Conservation (phyloP, 129 eudicot species). For the Centrapalus pauciflorus region DNA sequence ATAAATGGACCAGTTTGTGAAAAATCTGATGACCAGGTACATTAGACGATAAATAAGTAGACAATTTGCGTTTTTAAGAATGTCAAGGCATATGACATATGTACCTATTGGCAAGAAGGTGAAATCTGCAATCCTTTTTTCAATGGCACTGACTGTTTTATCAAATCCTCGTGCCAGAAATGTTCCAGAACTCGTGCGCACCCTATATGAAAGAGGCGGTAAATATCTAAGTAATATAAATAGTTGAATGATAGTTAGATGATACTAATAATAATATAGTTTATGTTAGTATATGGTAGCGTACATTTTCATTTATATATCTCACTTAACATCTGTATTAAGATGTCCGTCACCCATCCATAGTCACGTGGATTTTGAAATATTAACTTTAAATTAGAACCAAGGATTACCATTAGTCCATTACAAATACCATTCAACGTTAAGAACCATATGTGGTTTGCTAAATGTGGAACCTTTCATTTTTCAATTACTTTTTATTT, state of each 20-base stretch:
- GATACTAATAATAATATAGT: background rate
- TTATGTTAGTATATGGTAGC: too few species aligned
- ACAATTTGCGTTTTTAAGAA: background rate
- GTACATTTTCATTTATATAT: too few species aligned
- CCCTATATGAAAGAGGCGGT: constrained; percentile 41
- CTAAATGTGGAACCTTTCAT: too few species aligned
- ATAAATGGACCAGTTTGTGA: background rate
- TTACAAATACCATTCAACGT: too few species aligned
- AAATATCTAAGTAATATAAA: background rate
- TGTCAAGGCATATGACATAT: constrained; percentile 33
- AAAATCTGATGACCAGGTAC: background rate
- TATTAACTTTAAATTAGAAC: too few species aligned
- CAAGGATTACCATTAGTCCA: too few species aligned
- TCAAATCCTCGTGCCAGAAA: constrained; percentile 82
- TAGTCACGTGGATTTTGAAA: too few species aligned
- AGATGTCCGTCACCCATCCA: too few species aligned
- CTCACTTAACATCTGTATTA: too few species aligned
- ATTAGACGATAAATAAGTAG: background rate
- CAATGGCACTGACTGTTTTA: constrained; percentile 51
- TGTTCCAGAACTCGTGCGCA: constrained; percentile 93
- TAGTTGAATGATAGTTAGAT: background rate
- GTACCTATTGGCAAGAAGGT: constrained; percentile 89
- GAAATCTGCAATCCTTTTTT: constrained; percentile 89
- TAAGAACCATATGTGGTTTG: too few species aligned
- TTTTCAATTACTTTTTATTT: too few species aligned